phyloP scores from a whole-genome alignment of 1,139 yeast species.

The Yamadazyma conglobata region DNA sequence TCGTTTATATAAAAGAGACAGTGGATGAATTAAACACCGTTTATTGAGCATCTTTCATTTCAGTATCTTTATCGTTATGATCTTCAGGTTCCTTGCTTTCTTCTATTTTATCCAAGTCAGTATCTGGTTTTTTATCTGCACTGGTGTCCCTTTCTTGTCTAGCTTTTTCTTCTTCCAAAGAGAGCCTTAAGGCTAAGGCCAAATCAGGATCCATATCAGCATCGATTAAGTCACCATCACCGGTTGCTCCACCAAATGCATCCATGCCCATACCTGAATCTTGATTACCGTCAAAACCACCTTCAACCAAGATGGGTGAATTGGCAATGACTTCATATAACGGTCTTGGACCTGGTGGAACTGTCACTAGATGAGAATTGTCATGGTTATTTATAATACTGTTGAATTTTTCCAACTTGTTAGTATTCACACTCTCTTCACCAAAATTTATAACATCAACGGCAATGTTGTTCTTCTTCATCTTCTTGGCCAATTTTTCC shows the following conservation, averaged over 20 bases:
- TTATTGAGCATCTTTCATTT: constrained; percentile 9
- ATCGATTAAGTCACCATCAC: constrained; percentile 64
- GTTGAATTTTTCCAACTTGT: constrained; percentile 77
- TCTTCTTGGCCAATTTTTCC: constrained; percentile 81
- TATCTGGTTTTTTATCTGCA: constrained; percentile 27
- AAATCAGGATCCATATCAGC: constrained; percentile 96
- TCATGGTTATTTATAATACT: constrained; percentile 71
- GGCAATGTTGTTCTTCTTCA: constrained; percentile 91
- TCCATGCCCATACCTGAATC: constrained; percentile 38
- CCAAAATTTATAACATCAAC: constrained; percentile 92
- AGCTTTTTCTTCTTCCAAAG: constrained; percentile 77
- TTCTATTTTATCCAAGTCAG: constrained; percentile 31
- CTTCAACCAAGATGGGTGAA: constrained; percentile 67
- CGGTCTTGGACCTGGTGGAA: constrained; percentile 84
- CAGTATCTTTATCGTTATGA: constrained; percentile 16
- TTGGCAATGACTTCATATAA: constrained; percentile 71
- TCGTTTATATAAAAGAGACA: too few relatives aligned
- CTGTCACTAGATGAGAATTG: constrained; percentile 79
- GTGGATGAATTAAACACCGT: too few relatives aligned
- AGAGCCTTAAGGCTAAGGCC: constrained; percentile 86
- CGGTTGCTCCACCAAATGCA: constrained; percentile 48
- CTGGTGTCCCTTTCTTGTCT: constrained; percentile 64
- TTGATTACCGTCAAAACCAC: constrained; percentile 42
- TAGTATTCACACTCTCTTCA: constrained; percentile 74
- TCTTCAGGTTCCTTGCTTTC: constrained; percentile 24